These are phyloP conservation scores for Scleroderma bovista DNA, from an alignment of 768 basidiomycete genomes.

Conservation along the genomic window DNA sequence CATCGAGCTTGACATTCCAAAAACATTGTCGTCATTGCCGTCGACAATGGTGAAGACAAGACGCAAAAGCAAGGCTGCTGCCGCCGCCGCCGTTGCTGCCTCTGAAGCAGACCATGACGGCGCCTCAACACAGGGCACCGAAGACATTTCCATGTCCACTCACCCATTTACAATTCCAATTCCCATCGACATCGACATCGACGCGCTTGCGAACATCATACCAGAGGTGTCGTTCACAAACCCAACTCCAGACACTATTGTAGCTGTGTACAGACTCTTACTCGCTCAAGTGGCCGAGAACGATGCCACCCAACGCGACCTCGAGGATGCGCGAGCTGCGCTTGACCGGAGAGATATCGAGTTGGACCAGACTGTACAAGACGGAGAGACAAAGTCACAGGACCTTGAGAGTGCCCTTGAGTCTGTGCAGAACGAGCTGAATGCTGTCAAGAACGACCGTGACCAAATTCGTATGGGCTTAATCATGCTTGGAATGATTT, in stretches of 20 bases:
- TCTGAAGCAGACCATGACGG: conserved; percentile 27
- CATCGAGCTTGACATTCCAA: too few relatives aligned
- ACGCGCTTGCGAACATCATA: conserved; percentile 51
- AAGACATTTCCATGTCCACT: conserved; percentile 27
- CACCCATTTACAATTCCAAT: conserved; percentile 37
- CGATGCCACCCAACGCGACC: conserved; percentile 52
- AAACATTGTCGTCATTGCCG: background rate
- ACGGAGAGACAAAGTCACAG: conserved; percentile 57
- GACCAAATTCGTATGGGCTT: conserved; percentile 53
- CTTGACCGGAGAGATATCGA: conserved; percentile 72
- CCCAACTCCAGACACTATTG: conserved; percentile 53
- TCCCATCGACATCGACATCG: conserved; percentile 65
- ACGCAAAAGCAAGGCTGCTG: conserved; percentile 53
- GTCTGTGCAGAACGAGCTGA: conserved; percentile 49
- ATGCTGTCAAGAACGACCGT: conserved; percentile 52
- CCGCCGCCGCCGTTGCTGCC: conserved; percentile 38
- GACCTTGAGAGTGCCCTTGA: conserved; percentile 54
- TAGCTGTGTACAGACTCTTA: conserved; percentile 58
- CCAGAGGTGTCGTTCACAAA: conserved; percentile 55
- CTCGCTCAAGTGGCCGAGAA: conserved; percentile 51
- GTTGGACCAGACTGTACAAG: conserved; percentile 78
- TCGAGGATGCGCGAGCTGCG: conserved; percentile 68
- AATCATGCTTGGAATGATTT: background rate
- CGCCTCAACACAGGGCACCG: conserved; percentile 29
- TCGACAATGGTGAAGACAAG: conserved; percentile 46